phyloP scores from a whole-genome alignment of 1,284 basidiomycete species.

The Fomes fomentarius region DNA sequence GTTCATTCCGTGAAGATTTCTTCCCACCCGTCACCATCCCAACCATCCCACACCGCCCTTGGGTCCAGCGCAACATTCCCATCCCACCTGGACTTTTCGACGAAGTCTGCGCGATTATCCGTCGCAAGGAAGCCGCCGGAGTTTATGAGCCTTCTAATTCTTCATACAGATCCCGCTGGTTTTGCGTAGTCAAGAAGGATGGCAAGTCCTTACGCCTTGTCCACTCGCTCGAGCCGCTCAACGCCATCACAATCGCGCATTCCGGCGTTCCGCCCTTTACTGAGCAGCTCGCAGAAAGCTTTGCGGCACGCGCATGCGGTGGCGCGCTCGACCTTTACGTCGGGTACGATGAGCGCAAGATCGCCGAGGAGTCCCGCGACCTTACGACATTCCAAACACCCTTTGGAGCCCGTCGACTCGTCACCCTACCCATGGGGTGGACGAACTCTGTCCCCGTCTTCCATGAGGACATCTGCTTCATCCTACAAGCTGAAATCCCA shows the following conservation, averaged over 20 bases:
- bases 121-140: slow-evolving; percentile 35
- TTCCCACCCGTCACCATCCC: slow-evolving; percentile 40
- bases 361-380: slow-evolving; percentile 33
- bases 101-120: slow-evolving; percentile 36
- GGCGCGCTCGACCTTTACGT: slow-evolving; percentile 32
- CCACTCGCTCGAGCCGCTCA: slow-evolving; percentile 37
- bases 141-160: slow-evolving; percentile 42
- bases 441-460: slow-evolving; percentile 43
- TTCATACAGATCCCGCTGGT: slow-evolving; percentile 42
- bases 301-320: slow-evolving; percentile 24
- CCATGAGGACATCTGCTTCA: slow-evolving; percentile 39
- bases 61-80: slow-evolving; percentile 41
- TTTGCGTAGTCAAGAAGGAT: slow-evolving; percentile 43
- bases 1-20: slow-evolving; percentile 38
- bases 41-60: slow-evolving; percentile 37
- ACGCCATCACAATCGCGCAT: slow-evolving; percentile 37
- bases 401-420: slow-evolving; percentile 28
- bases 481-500: slow-evolving; percentile 40
- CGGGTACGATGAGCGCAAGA: slow-evolving; percentile 21
- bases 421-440: slow-evolving; percentile 41
- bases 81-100: slow-evolving; percentile 41
- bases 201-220: slow-evolving; percentile 38
- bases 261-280: slow-evolving; percentile 31
- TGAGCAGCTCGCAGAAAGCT: slow-evolving; percentile 34
- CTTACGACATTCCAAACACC: slow-evolving; percentile 26